Evolutionary conservation across 2,329 filamentous ascomycete genomes (phyloP).

Genomic region (Aphanocladium album): DNA sequence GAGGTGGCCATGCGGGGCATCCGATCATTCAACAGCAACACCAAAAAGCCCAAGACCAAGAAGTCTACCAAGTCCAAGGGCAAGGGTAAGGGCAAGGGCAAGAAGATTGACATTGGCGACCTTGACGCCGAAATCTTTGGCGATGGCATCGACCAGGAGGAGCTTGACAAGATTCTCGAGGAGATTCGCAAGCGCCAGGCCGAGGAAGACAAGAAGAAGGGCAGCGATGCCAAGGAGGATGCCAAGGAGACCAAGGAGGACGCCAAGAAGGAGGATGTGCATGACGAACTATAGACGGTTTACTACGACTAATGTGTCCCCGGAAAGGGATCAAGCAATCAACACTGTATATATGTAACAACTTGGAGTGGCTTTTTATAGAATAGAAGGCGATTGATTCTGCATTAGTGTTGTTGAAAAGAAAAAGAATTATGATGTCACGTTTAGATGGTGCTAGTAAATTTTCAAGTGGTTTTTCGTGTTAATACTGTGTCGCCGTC

Average conservation of each 20-base stretch:
- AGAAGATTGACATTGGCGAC: conserved; percentile 30
- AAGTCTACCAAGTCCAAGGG: conserved; percentile 19
- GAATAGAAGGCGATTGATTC: not conserved
- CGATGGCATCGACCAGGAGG: conserved; percentile 35
- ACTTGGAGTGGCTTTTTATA: not conserved
- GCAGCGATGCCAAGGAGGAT: conserved; percentile 18
- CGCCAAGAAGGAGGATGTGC: not conserved
- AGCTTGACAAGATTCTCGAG: conserved; percentile 47
- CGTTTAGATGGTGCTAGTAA: not conserved
- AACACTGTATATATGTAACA: conserved; percentile 14
- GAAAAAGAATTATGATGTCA: not conserved
- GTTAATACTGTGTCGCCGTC: no score
- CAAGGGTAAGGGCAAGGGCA: conserved; percentile 30
- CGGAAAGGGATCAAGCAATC: not conserved
- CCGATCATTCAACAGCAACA: conserved; percentile 46
- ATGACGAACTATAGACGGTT: conserved; percentile 11
- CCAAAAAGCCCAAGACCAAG: conserved; percentile 38
- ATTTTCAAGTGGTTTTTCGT: not conserved
- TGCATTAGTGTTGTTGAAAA: not conserved
- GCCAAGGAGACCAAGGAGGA: conserved; percentile 8
- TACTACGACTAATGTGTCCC: not conserved
- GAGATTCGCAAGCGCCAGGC: conserved; percentile 28
- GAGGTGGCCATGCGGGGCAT: conserved; percentile 68
- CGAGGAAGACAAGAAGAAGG: conserved; percentile 22
- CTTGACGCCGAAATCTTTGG: conserved; percentile 26